A percentile compares a stretch with the other conserved stretches of the same genome.
These are phyloP conservation scores for Cyclanthera cordifolia DNA, from an alignment of 306 rosid genomes.

Conservation along the genomic window DNA sequence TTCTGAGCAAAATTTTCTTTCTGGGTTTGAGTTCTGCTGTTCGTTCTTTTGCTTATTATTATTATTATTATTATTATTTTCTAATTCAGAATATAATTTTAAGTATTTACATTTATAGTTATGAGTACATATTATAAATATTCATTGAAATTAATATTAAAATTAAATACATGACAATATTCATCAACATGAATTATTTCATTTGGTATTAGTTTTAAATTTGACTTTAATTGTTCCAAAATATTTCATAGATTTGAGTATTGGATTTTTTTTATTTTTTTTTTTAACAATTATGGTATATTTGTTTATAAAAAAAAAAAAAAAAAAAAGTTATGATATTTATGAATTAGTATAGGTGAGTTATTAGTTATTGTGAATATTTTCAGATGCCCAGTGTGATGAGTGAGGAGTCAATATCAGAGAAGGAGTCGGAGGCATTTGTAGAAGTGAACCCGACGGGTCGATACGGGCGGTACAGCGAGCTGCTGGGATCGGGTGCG, in stretches of 20 bases:
- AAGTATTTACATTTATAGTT: too few species aligned
- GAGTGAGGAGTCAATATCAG: slow-evolving; percentile 20
- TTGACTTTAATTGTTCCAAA: too few species aligned
- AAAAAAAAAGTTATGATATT: too few species aligned
- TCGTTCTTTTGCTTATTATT: neutral
- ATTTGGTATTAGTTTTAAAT: too few species aligned
- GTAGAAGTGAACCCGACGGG: slow-evolving; percentile 54
- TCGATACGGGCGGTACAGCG: slow-evolving; percentile 61
- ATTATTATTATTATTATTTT: neutral
- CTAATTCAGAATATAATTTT: neutral
- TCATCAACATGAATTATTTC: too few species aligned
- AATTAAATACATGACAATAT: too few species aligned
- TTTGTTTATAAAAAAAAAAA: too few species aligned
- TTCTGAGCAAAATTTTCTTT: neutral
- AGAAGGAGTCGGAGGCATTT: slow-evolving; percentile 56
- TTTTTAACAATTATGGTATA: too few species aligned
- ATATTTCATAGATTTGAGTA: neutral
- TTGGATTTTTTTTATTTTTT: neutral
- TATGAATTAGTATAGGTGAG: too few species aligned
- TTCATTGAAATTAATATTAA: too few species aligned
- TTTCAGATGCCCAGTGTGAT: slow-evolving; percentile 48
- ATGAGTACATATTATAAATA: too few species aligned
- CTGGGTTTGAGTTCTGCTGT: neutral
- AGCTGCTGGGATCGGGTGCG: slow-evolving; percentile 65
- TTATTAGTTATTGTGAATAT: too few species aligned